Evolutionary conservation across 108 stramenopile species (phyloP), one percentile per base, ranked within the genome.

Genomic region (Bacterosira constricta): DNA sequence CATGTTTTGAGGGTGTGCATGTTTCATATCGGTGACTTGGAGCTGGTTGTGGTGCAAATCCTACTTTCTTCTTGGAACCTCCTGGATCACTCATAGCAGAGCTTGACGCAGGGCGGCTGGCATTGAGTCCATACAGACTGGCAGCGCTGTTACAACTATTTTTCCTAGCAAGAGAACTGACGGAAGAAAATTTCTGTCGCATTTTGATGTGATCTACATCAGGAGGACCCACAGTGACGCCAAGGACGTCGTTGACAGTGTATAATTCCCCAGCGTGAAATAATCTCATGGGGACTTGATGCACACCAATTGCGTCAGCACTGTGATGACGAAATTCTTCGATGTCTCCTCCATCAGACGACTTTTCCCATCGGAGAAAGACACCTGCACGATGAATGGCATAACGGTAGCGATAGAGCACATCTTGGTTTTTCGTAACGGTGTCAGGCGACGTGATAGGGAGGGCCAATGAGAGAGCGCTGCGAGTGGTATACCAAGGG

Each of bases 401-500:
- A 54, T 91, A 94, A 21, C 88, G 84, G 58, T 94, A 94, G 18
- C 88, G 86, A 70, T 90, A 93, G 32, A 69, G 31, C 68, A 66
- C 85, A 41, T 66, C 50, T 17, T 58, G 31, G 29, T 31, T 54
- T 23, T 18, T 34, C 5, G 9, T 52, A 13, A 35, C 27, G 29
- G n/a, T 32, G 15, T 63, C 29, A 34, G 62, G 37, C 36, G 42
- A 35, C 10, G 42, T 26, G 41, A 38, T 13, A 30, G 81, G 64
- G 12, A 84, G 59, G 17, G 69, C 10, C 25, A 90, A 31, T 6
- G 89, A 72, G 36, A 88, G 32, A 11, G 89, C 85, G 6, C 76
- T 73, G 38, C 82, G 55, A 12, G 89, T 86, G 39, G 84, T 73
- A 71, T 89, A 91, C 88, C 88, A 90, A 20, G 93, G 93, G 76